Percentiles rank a stretch among this genome's conserved stretches.
Evolutionary conservation across 2,329 filamentous ascomycete species (phyloP).

Genomic region (Ascocoryne sarcoides): DNA sequence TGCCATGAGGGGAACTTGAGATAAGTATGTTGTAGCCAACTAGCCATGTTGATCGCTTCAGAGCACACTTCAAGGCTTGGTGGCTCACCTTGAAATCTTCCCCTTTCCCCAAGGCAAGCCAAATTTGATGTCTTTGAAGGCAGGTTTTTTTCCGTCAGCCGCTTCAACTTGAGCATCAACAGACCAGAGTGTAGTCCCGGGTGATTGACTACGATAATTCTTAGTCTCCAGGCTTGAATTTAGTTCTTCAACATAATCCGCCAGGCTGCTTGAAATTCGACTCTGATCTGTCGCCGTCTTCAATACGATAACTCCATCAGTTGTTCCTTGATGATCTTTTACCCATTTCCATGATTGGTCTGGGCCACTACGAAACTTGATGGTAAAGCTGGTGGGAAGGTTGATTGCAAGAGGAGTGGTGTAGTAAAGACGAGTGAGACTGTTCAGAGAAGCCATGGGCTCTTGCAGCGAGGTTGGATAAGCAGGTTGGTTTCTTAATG

Average conservation of each 20-base stretch:
- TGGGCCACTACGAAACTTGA: constrained; percentile 53
- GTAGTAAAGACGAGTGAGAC: constrained; percentile 44
- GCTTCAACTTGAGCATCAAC: constrained; percentile 47
- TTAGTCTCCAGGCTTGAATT: constrained; percentile 47
- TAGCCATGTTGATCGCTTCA: too few relatives aligned
- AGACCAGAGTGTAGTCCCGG: constrained; percentile 63
- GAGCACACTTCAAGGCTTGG: too few relatives aligned
- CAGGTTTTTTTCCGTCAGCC: constrained; percentile 49
- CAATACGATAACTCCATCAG: constrained; percentile 55
- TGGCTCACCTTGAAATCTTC: constrained; percentile 25
- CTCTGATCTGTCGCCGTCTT: constrained; percentile 29
- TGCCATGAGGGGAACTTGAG: too few relatives aligned
- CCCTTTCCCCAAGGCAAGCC: constrained; percentile 27
- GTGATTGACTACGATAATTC: constrained; percentile 54
- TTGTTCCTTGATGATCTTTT: constrained; percentile 51
- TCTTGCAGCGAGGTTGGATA: constrained; percentile 45
- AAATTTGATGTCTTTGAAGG: constrained; percentile 34
- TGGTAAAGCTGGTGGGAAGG: constrained; percentile 52
- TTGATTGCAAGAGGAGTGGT: constrained; percentile 39
- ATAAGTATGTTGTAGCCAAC: too few relatives aligned
- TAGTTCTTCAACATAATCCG: constrained; percentile 46
- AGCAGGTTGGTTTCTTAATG: constrained; percentile 13
- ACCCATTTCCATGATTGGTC: constrained; percentile 61
- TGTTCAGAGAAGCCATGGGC: constrained; percentile 20
- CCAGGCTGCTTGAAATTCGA: constrained; percentile 20